phyloP scores from a whole-genome alignment of 2,329 filamentous ascomycete genomes.

The Xylariales sp. region DNA sequence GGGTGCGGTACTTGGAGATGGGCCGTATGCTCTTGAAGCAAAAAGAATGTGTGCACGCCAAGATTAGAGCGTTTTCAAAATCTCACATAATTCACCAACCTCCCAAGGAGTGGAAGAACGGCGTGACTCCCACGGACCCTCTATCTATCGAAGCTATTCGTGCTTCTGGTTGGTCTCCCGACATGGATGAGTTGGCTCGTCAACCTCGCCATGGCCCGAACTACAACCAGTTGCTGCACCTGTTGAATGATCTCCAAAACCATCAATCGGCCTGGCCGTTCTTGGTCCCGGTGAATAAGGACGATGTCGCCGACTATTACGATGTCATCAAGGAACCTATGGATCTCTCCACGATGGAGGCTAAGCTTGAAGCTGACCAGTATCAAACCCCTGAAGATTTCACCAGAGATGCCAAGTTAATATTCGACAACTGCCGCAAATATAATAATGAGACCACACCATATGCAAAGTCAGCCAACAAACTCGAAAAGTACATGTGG shows the following conservation, averaged over 20 bases:
- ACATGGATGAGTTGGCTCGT: constrained; percentile 95
- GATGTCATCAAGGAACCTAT: constrained; percentile 97
- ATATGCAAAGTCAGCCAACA: constrained; percentile 92
- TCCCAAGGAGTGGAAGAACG: constrained; percentile 80
- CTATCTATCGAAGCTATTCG: constrained; percentile 84
- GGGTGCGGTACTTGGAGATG: constrained; percentile 88
- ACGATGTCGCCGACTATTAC: constrained; percentile 98
- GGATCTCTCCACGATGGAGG: constrained; percentile 95
- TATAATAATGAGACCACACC: constrained; percentile 96
- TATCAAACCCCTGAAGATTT: constrained; percentile 93
- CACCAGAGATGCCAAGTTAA: constrained; percentile 77
- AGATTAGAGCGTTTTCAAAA: constrained; percentile 87
- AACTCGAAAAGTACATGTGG: constrained; percentile 94
- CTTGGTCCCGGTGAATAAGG: constrained; percentile 84
- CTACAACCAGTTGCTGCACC: constrained; percentile 87
- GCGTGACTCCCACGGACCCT: constrained; percentile 72
- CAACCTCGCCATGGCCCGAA: constrained; percentile 95
- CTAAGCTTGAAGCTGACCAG: constrained; percentile 87
- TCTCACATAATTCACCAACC: constrained; percentile 84
- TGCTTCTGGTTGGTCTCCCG: constrained; percentile 88
- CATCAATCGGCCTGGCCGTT: constrained; percentile 94
- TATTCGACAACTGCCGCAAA: constrained; percentile 91
- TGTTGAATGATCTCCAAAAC: constrained; percentile 94
- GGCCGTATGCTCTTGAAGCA: constrained; percentile 95
- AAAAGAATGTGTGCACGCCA: constrained; percentile 90